phyloP scores from a whole-genome alignment of 495 filamentous ascomycete genomes.

The Letharia columbiana region DNA sequence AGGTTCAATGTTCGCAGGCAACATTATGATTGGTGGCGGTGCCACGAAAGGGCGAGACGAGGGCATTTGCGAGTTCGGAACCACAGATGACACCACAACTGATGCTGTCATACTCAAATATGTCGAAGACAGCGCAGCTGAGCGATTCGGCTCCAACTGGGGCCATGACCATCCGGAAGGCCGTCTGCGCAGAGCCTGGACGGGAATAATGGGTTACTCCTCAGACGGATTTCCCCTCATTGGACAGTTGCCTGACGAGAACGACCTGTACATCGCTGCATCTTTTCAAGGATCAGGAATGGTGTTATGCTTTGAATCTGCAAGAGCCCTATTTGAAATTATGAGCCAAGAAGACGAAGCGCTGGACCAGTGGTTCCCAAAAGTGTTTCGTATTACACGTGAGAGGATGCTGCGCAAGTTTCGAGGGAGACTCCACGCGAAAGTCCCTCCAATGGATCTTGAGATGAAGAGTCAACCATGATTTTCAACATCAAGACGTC shows the following conservation, averaged over 20 bases:
- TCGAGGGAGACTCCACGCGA: slow-evolving; percentile 18
- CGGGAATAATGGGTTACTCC: slow-evolving; percentile 41
- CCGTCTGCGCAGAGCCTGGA: slow-evolving; percentile 49
- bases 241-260: slow-evolving; percentile 37
- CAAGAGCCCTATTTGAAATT: slow-evolving; percentile 42
- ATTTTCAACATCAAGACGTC: not conserved
- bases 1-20: slow-evolving; percentile 38
- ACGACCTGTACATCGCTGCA: slow-evolving; percentile 40
- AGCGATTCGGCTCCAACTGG: slow-evolving; percentile 51
- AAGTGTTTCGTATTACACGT: slow-evolving; percentile 20
- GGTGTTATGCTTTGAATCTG: slow-evolving; percentile 38
- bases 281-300: slow-evolving; percentile 51
- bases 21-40: slow-evolving; percentile 66
- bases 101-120: slow-evolving; percentile 48
- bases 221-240: slow-evolving; percentile 42
- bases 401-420: slow-evolving; percentile 21
- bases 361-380: slow-evolving; percentile 21
- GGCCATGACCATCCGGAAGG: slow-evolving; percentile 49
- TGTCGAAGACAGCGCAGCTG: slow-evolving; percentile 36
- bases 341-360: slow-evolving; percentile 22
- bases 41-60: slow-evolving; percentile 39
- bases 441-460: slow-evolving; percentile 19
- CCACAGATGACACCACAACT: slow-evolving; percentile 48
- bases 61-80: slow-evolving; percentile 44
- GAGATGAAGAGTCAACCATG: slow-evolving; percentile 21